Conservation (phyloP, 345 rosid genomes). For the Aquilaria malaccensis region DNA sequence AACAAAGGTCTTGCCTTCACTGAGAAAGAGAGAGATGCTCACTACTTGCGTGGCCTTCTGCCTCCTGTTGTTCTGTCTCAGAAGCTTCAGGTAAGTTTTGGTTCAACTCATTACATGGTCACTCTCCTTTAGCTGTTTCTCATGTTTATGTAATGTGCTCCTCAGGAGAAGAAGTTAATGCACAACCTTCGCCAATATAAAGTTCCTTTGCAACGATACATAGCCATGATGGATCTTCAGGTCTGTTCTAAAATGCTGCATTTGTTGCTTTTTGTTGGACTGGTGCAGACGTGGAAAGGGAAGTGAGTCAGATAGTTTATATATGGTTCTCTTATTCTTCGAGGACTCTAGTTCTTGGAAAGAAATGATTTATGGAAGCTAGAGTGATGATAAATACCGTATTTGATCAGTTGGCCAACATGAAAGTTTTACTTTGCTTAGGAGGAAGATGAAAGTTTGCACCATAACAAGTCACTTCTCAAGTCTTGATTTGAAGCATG, state of each 20-base stretch:
- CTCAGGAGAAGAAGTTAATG: slow-evolving; percentile 69
- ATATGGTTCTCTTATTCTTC: too few species aligned
- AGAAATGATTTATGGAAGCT: too few species aligned
- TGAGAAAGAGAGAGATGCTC: slow-evolving; percentile 87
- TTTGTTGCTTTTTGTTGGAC: background rate
- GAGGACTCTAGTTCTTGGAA: too few species aligned
- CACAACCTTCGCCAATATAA: slow-evolving; percentile 69
- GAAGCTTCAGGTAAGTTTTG: slow-evolving; percentile 64
- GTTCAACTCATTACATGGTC: background rate
- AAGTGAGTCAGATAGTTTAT: too few species aligned
- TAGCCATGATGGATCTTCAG: slow-evolving; percentile 98
- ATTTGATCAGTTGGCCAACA: too few species aligned
- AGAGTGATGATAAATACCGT: too few species aligned
- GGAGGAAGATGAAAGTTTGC: too few species aligned
- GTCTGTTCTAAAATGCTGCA: slow-evolving; percentile 23
- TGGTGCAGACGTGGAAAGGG: too few species aligned
- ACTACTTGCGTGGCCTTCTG: slow-evolving; percentile 86
- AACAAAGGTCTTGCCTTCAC: slow-evolving; percentile 90
- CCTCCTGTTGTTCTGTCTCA: slow-evolving; percentile 69
- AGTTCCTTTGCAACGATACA: slow-evolving; percentile 82
- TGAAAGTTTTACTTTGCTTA: too few species aligned
- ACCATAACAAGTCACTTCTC: too few species aligned
- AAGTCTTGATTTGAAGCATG: background rate
- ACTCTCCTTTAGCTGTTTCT: background rate
- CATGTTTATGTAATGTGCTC: slow-evolving; percentile 9